Evolutionary conservation across 148 eudicot species (phyloP).

Genomic region (Salicornia ramosissima): DNA sequence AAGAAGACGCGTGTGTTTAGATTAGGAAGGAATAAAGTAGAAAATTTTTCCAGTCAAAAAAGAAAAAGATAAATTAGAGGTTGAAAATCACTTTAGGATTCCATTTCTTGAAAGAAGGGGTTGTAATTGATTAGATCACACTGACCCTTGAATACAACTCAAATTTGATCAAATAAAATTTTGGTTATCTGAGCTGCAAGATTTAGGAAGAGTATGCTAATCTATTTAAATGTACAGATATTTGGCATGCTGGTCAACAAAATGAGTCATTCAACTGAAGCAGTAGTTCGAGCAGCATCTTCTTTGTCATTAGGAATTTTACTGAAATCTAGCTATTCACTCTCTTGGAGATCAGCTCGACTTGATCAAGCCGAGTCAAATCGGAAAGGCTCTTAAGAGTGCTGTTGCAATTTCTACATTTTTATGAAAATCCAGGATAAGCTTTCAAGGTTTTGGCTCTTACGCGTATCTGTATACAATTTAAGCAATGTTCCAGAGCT

Average conservation of each 20-base stretch:
- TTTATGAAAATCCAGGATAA: conserved; percentile 2
- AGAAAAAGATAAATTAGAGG: neutral
- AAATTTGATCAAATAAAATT: neutral
- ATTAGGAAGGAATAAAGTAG: too few relatives aligned
- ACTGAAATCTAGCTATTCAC: conserved; percentile 58
- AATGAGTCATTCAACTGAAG: conserved; percentile 68
- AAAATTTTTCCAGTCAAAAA: too few relatives aligned
- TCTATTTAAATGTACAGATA: conserved; percentile 40
- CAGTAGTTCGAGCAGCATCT: conserved; percentile 80
- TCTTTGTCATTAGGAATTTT: conserved; percentile 77
- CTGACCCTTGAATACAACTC: neutral
- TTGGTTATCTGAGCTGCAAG: neutral
- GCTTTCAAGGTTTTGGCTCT: conserved; percentile 5
- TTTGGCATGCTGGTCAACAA: conserved; percentile 72
- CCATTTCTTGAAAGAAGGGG: neutral
- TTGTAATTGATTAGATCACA: neutral
- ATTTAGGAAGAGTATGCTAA: conserved; percentile 1
- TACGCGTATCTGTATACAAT: neutral
- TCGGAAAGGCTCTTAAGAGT: conserved; percentile 34
- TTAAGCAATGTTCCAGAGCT: neutral
- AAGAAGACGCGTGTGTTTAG: too few relatives aligned
- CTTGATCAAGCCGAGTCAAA: conserved; percentile 58
- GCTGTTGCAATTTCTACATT: conserved; percentile 3
- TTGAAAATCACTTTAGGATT: neutral
- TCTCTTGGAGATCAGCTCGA: conserved; percentile 67